Conservation (phyloP, 352 stramenopile species). For the Pythium phragmitis region DNA sequence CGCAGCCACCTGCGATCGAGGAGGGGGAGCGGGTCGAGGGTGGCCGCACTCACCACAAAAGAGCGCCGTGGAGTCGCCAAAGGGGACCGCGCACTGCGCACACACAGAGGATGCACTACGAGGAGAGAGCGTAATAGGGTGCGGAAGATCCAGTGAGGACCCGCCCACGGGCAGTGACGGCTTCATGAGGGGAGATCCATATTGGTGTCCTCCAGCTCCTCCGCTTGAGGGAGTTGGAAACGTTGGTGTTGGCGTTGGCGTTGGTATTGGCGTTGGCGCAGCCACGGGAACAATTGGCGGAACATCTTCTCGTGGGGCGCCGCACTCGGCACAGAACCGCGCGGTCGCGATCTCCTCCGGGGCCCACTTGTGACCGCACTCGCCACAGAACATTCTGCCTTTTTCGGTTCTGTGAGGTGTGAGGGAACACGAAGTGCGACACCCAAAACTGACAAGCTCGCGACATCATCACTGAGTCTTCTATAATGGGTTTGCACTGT, state of each 20-base stretch:
- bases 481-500: slow-evolving; percentile 14
- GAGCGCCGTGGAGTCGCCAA: slow-evolving; percentile 46
- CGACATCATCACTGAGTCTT: slow-evolving; percentile 3
- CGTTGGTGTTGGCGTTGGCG: slow-evolving; percentile 21
- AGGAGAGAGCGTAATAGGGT: slow-evolving; percentile 7
- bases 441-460: slow-evolving; percentile 4
- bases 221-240: slow-evolving; percentile 14
- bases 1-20: background rate
- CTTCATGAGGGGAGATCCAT: slow-evolving; percentile 26
- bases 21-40: slow-evolving; percentile 31
- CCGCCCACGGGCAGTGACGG: slow-evolving; percentile 15
- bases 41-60: slow-evolving; percentile 82
- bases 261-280: slow-evolving; percentile 20
- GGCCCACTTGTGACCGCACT: slow-evolving; percentile 80
- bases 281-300: slow-evolving; percentile 9
- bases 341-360: slow-evolving; percentile 75
- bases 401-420: background rate
- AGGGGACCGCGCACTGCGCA: slow-evolving; percentile 48
- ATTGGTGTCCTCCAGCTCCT: slow-evolving; percentile 9
- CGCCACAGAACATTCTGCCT: slow-evolving; percentile 74
- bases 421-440: slow-evolving; percentile 3
- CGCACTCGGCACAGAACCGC: slow-evolving; percentile 84
- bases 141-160: slow-evolving; percentile 14
- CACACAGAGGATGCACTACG: slow-evolving; percentile 28
- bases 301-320: slow-evolving; percentile 64